Percentiles rank a stretch among this genome's conserved stretches.
phyloP scores from a whole-genome alignment of 108 stramenopile genomes.

The Skeletonema costatum region DNA sequence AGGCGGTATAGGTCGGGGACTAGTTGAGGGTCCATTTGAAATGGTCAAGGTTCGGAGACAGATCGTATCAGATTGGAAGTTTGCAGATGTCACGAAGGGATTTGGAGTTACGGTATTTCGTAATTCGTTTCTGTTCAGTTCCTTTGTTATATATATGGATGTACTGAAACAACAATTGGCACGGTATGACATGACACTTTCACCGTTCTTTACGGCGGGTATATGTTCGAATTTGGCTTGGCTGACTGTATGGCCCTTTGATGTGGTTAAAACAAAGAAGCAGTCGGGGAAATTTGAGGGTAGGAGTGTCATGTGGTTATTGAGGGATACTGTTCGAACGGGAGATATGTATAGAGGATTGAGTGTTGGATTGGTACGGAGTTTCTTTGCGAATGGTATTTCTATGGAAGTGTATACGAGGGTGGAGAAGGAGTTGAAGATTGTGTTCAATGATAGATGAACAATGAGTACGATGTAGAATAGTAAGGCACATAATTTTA shows the following conservation, averaged over 20 bases:
- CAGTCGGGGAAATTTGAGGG: conserved; percentile 75
- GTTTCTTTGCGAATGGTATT: conserved; percentile 72
- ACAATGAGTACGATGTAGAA: too few species aligned
- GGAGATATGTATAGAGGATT: conserved; percentile 76
- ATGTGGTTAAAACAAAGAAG: conserved; percentile 77
- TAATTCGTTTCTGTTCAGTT: conserved; percentile 68
- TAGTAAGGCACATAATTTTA: too few species aligned
- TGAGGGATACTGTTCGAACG: conserved; percentile 49
- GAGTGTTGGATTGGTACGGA: conserved; percentile 66
- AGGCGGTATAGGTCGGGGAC: conserved; percentile 78
- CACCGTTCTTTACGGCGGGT: conserved; percentile 75
- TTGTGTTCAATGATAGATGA: neutral
- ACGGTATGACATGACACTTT: conserved; percentile 25
- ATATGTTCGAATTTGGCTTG: conserved; percentile 84
- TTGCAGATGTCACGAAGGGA: conserved; percentile 66
- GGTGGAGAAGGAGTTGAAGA: conserved; percentile 49
- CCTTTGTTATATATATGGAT: conserved; percentile 82
- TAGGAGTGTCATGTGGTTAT: conserved; percentile 26
- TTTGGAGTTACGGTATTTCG: conserved; percentile 71
- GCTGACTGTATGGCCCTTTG: conserved; percentile 82
- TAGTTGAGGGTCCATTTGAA: conserved; percentile 84
- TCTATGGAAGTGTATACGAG: conserved; percentile 80
- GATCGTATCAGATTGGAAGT: conserved; percentile 57
- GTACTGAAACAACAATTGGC: conserved; percentile 59
- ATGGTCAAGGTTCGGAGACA: conserved; percentile 83